Conservation (phyloP, 2,329 filamentous ascomycete genomes). For the Pseudogymnoascus sp. region DNA sequence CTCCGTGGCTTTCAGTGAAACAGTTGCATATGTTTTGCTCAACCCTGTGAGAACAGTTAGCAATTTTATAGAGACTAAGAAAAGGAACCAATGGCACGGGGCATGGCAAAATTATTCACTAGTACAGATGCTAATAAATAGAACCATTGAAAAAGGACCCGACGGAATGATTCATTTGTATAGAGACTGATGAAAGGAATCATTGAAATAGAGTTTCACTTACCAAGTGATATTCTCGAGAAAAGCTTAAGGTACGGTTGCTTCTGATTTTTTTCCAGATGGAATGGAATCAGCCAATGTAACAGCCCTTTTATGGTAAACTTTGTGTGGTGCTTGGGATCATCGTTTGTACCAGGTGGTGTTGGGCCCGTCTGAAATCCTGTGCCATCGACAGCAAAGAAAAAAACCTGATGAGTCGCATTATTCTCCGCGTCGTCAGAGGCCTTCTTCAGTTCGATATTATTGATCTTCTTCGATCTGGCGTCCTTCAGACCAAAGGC, state of each 20-base stretch:
- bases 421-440: constrained; percentile 26
- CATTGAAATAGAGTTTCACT: constrained; percentile 13
- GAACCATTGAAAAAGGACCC: neutral
- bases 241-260: constrained; percentile 51
- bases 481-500: constrained; percentile 24
- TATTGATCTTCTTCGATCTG: constrained; percentile 25
- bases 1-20: constrained; percentile 40
- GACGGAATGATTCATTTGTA: neutral
- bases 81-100: neutral
- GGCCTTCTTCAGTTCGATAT: constrained; percentile 33
- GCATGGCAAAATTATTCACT: neutral
- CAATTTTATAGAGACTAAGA: neutral
- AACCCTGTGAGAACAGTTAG: constrained; percentile 10
- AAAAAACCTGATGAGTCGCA: constrained; percentile 38
- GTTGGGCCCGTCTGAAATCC: constrained; percentile 9
- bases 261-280: constrained; percentile 34
- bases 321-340: constrained; percentile 10
- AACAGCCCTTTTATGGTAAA: constrained; percentile 39
- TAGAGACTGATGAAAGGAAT: neutral
- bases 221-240: constrained; percentile 49
- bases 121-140: neutral
- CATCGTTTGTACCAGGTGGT: neutral
- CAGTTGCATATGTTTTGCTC: constrained; percentile 37
- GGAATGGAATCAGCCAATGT: constrained; percentile 43
- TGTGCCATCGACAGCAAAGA: constrained; percentile 48